Percentiles rank a stretch among this genome's conserved stretches.
These are phyloP conservation scores for Fraxinus sp. DNA, from an alignment of 305 asterid genomes.

Conservation along the genomic window DNA sequence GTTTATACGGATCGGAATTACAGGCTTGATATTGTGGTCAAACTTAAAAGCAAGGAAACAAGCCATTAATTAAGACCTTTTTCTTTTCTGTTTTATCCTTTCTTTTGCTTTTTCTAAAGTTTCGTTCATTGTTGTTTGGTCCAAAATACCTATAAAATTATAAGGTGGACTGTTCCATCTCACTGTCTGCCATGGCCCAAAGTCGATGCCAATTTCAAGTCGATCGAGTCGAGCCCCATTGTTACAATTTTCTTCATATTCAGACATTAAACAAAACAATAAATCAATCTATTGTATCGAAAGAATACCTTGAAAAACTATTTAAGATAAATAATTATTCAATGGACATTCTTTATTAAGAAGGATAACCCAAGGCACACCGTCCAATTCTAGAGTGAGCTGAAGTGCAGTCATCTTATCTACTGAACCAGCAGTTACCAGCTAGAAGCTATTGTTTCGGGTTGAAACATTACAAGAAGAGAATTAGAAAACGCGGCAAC, in stretches of 20 bases:
- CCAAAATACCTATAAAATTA: not conserved
- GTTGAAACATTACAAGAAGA: not conserved
- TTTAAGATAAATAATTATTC: too few relatives aligned
- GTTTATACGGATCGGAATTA: constrained; percentile 31
- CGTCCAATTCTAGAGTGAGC: constrained; percentile 27
- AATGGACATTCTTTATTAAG: not conserved
- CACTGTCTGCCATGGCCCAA: constrained; percentile 18
- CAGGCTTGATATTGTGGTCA: constrained; percentile 32
- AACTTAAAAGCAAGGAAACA: constrained; percentile 28
- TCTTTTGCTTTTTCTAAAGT: not conserved
- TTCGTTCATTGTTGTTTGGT: constrained; percentile 1
- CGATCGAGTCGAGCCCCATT: not conserved
- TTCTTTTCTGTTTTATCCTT: not conserved
- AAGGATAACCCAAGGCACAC: too few relatives aligned
- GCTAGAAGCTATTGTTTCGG: constrained; percentile 9
- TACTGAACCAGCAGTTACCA: not conserved
- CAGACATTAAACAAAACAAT: not conserved
- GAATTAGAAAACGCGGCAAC: not conserved
- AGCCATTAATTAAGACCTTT: constrained; percentile 14
- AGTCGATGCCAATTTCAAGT: not conserved
- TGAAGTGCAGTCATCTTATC: constrained; percentile 17
- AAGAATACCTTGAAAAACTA: too few relatives aligned
- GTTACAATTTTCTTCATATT: not conserved
- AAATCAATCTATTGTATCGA: too few relatives aligned
- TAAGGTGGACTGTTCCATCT: constrained; percentile 19